Evolutionary conservation across 108 stramenopile species (phyloP), one percentile per base, ranked within the genome.

Genomic region (Cyclotella baltica): DNA sequence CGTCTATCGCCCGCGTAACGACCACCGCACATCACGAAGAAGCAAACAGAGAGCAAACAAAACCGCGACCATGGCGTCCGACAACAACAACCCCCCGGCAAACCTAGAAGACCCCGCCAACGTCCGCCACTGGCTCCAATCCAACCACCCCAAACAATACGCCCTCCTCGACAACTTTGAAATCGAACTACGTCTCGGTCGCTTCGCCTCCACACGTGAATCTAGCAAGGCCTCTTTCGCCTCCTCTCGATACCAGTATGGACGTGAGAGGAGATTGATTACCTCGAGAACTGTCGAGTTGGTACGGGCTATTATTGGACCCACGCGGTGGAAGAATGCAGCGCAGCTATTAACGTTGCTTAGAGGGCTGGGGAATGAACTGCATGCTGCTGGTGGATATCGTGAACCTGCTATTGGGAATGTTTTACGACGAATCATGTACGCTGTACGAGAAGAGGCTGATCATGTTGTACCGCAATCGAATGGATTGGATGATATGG

Each of bases 321-420:
- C 84, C 25, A 94, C 93, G n/a, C 82, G 89, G 15, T 96, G 95
- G 95, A 89, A 78, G 63, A 92, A 77, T 28, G 87, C 89, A 0
- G 92, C 88, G 20, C 88, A 94, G 57, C 70, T 96, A 22, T 63
- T 94, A 63, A 66, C 67, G 18, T 66, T 96, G 23, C 56, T 96
- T 75, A 80, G 89, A 10, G 95, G 89, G 46, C 33, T 96, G 33
- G 95, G 93, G 22, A 83, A 80, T 48, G 92, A 91, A 46, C 59
- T 94, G 62, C 90, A 93, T 69, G 85, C 86, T 10, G 93, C 86
- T 9, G 91, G 90, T 1, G 92, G 92, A n/a, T 86, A 81, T 38
- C 87, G 89, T 20, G 94, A 96, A 59, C 92, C 92, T 4, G 92
- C 91, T 20, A 92, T 96, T 73, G 94, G 88, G 9, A 94, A 94